A percentile compares a stretch with the other conserved stretches of the same genome.
phyloP scores from a whole-genome alignment of 2,329 filamentous ascomycete species.

The Harringtonia lauricola region DNA sequence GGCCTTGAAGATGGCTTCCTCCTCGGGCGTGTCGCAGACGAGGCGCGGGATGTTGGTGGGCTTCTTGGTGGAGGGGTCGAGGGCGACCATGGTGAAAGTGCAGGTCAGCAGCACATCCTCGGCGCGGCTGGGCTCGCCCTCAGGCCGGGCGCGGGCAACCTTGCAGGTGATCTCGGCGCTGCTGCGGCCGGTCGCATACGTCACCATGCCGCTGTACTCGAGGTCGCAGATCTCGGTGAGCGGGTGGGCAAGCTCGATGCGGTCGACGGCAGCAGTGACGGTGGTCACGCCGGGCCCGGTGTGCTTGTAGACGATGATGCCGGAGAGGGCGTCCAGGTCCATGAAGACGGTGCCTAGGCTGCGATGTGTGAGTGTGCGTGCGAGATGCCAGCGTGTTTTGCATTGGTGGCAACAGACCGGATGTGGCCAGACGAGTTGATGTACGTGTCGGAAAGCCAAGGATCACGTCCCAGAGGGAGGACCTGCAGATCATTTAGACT shows the following conservation, averaged over 20 bases:
- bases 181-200: conserved; percentile 62
- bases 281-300: conserved; percentile 42
- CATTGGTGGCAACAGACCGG: conserved; percentile 32
- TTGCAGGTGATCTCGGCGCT: conserved; percentile 67
- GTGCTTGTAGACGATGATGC: conserved; percentile 64
- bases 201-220: conserved; percentile 50
- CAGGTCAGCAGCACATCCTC: conserved; percentile 34
- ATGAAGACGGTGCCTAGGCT: conserved; percentile 65
- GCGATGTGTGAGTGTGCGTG: too few species aligned
- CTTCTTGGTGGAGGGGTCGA: conserved; percentile 58
- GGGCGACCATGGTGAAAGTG: conserved; percentile 66
- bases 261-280: conserved; percentile 37
- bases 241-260: conserved; percentile 52
- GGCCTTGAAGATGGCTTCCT: conserved; percentile 45
- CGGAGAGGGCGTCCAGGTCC: conserved; percentile 69
- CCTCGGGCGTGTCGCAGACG: conserved; percentile 48
- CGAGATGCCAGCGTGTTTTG: too few species aligned
- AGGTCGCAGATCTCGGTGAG: conserved; percentile 70
- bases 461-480: conserved; percentile 59
- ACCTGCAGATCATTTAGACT: conserved; percentile 8
- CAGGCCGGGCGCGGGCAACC: conserved; percentile 54
- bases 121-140: conserved; percentile 39
- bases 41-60: conserved; percentile 47
- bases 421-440: conserved; percentile 68
- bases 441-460: conserved; percentile 68